Evolutionary conservation across 805 yeast species (phyloP), one percentile per base, ranked within the genome.

Genomic region (Blastobotrys muscicola): DNA sequence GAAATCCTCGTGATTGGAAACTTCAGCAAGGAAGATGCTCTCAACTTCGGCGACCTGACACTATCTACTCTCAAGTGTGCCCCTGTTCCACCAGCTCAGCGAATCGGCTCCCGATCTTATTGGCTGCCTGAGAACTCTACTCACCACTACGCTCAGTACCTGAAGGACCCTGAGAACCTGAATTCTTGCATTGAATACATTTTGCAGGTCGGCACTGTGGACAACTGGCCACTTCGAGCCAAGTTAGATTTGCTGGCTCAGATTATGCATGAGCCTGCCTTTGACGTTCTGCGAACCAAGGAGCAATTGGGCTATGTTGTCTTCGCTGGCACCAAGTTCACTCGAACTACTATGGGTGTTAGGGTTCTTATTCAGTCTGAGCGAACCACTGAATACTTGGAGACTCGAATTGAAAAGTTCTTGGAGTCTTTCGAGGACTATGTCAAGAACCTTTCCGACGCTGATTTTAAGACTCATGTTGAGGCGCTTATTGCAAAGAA

Each of bases 251-350:
- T 90, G 42, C 62, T 85, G 38, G 75, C 82, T 0, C 90, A 84
- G 48, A 72, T 87, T 49, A 67, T 82, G 40, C 77, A 75, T 51
- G 97, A 90, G 59, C 97, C 96, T 3, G 83, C 90, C 45, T 92
- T 90, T 64, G 81, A 85, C 57, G 83, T 83, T 49, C 71, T 90
- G 45, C 75, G 98, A 62, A 90, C 98, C 5, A 82, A 85, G 54
- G 97, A 90, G 65, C 97, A 92, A 62, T 71, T 90, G 29, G 98
- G 98, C 2, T 90, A 90, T 56, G 87, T 90, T 49, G 98, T 90
- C 0, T 86, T 85, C 58, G 78, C 92, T 36, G 84, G 94, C 0
- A 66, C 74, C 20, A 68, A 82, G 48, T 71, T 71, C 47, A 75
- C 85, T 2, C 74, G 94, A 57, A 80, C 92, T 15, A 74, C 82